Evolutionary conservation across 2,329 filamentous ascomycete genomes (phyloP), one percentile per base, ranked within the genome.

Genomic region (Colletotrichum paranaense): DNA sequence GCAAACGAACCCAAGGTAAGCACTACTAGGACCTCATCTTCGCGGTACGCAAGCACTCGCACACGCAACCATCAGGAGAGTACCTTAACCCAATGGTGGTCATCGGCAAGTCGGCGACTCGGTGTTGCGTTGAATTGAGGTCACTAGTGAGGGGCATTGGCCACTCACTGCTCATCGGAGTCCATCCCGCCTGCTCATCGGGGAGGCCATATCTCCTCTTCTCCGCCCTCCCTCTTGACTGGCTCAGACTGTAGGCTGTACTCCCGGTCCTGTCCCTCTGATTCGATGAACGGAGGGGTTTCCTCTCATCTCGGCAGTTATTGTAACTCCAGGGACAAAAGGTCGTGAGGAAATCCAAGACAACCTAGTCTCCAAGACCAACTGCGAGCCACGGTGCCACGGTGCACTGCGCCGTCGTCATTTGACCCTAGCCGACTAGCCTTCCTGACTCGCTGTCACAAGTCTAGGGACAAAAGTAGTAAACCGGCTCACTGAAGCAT

Each of bases 121-220:
- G 38, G 14, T 42, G 6, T n/a, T 28, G 35, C 35, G 35, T 46
- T 42, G 38, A 35, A 7, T 22, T 56, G 62, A 65, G 22, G 24
- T 22, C 22, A 28, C 32, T 8, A 2, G 26, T 19, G 14, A 42
- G 30, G 30, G 11, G 24, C 5, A 19, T 16, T 28, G 52, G 19
- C 62, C 62, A 56, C 62, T 53, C 9, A 32, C 5, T 30, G 62
- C 32, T 57, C 32, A 24, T 46, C 52, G 62, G 52, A 65, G 62
- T 24, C 16, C n/a, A 46, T 32, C 52, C 32, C 52, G 52, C 11
- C 62, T 30, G 9, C 14, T 12, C 22, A 16, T 30, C 16, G 14
- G 24, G 26, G 14, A 28, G 32, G 24, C 32, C 32, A 42, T 42
- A 42, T 32, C 9, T 26, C 26, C 30, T 52, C 9, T 55, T 28